Conservation (phyloP, 805 yeast genomes). For the Pichia rugopelliculosa region DNA sequence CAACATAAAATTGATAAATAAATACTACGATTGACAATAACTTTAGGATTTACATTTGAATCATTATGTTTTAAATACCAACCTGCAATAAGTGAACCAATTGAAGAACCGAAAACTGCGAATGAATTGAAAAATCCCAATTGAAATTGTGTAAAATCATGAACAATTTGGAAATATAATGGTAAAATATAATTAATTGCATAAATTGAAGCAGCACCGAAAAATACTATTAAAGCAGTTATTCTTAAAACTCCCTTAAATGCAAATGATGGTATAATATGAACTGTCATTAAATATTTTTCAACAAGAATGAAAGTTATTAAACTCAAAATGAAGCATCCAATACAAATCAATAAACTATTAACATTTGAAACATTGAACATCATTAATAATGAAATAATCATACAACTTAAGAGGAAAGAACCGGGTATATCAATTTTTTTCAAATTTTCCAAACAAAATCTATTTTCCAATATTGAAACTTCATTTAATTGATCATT, state of each 20-base stretch:
- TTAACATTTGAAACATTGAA: slow-evolving; percentile 21
- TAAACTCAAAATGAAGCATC: slow-evolving; percentile 13
- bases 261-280: slow-evolving; percentile 33
- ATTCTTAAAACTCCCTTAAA: slow-evolving; percentile 34
- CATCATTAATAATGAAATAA: slow-evolving; percentile 30
- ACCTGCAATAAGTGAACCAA: slow-evolving; percentile 36
- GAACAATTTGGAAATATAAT: slow-evolving; percentile 37
- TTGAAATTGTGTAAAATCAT: slow-evolving; percentile 30
- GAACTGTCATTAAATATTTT: slow-evolving; percentile 29
- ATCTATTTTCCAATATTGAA: slow-evolving; percentile 19
- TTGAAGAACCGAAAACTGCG: slow-evolving; percentile 33
- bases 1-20: slow-evolving; percentile 20
- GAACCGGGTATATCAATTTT: slow-evolving; percentile 38
- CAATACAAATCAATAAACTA: slow-evolving; percentile 10
- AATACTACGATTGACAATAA: slow-evolving; percentile 18
- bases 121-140: slow-evolving; percentile 36
- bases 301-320: slow-evolving; percentile 28
- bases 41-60: slow-evolving; percentile 10
- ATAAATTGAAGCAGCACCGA: slow-evolving; percentile 32
- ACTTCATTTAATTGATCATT: slow-evolving; percentile 16
- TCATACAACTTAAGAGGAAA: slow-evolving; percentile 26
- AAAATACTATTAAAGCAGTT: slow-evolving; percentile 31
- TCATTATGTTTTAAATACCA: slow-evolving; percentile 24
- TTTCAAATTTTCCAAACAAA: slow-evolving; percentile 28
- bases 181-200: slow-evolving; percentile 33